Evolutionary conservation across 1,139 yeast species (phyloP).

Genomic region (Nadsonia starkeyi-henricii): DNA sequence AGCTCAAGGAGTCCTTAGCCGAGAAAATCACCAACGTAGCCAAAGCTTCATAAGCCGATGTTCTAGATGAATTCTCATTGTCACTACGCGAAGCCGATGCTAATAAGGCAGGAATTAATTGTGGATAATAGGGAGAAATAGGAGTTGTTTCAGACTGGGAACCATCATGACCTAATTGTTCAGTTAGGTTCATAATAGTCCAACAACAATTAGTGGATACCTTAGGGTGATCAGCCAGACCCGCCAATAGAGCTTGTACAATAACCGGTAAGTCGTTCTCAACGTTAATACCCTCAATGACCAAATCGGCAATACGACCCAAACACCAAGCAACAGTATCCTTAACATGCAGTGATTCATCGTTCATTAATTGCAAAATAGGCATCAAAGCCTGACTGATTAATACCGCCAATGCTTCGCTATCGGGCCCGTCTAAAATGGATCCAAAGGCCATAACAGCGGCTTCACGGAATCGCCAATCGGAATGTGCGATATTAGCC

Average conservation of each 20-base stretch:
- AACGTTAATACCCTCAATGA: conserved; percentile 60
- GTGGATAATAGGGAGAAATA: conserved; percentile 60
- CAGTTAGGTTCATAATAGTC: conserved; percentile 85
- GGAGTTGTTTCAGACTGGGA: conserved; percentile 40
- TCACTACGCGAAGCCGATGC: conserved; percentile 57
- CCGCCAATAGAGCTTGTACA: conserved; percentile 56
- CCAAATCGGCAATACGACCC: conserved; percentile 87
- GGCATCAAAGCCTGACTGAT: conserved; percentile 76
- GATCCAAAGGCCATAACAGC: conserved; percentile 99
- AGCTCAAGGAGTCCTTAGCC: conserved; percentile 54
- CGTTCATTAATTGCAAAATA: conserved; percentile 57
- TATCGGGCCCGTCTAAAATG: conserved; percentile 87
- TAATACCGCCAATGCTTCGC: conserved; percentile 47
- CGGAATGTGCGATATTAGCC: conserved; percentile 41
- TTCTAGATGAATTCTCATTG: conserved; percentile 80
- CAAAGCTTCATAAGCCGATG: conserved; percentile 90
- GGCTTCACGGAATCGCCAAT: conserved; percentile 90
- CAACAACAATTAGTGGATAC: conserved; percentile 94
- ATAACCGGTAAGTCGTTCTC: conserved; percentile 53
- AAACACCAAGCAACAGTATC: conserved; percentile 98
- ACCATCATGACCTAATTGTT: conserved; percentile 59
- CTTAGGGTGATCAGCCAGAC: conserved; percentile 80
- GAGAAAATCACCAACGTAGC: conserved; percentile 68
- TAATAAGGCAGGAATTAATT: conserved; percentile 56
- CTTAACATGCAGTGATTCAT: conserved; percentile 68